Base-by-base conservation (phyloP, 73 alveolate genomes). In the Paramecium tetraurelia region DNA sequence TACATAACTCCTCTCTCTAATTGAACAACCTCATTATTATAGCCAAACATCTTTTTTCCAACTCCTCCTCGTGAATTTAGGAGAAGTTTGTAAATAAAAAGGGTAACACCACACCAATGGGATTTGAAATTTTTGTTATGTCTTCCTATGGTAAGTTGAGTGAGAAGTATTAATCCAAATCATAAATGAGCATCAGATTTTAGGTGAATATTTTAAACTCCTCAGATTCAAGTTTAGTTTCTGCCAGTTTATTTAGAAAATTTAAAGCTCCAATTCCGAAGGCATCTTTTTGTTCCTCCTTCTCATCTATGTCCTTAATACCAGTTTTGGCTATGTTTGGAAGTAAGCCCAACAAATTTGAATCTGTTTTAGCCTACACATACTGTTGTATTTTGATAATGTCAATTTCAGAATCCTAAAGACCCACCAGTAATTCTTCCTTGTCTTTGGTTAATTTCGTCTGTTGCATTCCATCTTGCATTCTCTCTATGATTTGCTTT, bases 271-370 rank as follows among this genome's bases (percentile, higher is more conserved):
- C 48, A 20, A 89, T 70, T 2, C 58, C 71, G 22, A 83, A 63
- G 18, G 75, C 75, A 69, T 89, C 94, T 46, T 89, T 53, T 71
- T 89, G 43, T 40, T 77, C 70, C 29, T 71, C 38, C 21, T 41
- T 70, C 72, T 89, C 90, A 70, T 89, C 94, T 14, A 89, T 72
- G 5, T 89, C 63, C 22, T 35, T 71, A 4, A 89, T 18, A 71
- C 94, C 94, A 24, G 94, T 89, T 22, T 89, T 89, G 18, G 85
- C 63, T 18, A 89, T 89, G 50, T 69, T 48, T 11, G 94, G 94
- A n/a, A 89, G 18, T 44, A 89, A 44, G 8, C 92, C 94, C 53
- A 59, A 59, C 10, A 89, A 29, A 71, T 89, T 59, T 24, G 24
- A 84, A 31, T 70, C 58, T 3, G 58, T 40, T 46, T 80, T 80